Evolutionary conservation across 148 eudicot species (phyloP).

Genomic region (Camellia lanceoleosa): DNA sequence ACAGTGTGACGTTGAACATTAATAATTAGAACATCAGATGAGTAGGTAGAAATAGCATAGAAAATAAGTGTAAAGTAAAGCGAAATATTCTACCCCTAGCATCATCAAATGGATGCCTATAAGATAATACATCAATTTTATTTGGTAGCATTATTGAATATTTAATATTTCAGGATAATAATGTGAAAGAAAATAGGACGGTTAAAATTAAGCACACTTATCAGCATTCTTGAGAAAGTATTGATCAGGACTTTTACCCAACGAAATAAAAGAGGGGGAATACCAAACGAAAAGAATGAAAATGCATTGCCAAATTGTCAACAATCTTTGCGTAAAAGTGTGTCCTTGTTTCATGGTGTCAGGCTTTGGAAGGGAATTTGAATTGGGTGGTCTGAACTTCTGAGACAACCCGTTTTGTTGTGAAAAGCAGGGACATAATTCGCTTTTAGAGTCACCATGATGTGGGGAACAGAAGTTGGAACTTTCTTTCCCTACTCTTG

Average conservation of each 20-base stretch:
- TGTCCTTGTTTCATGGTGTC: neutral
- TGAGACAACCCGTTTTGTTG: too few relatives aligned
- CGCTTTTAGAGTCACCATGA: too few relatives aligned
- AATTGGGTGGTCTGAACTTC: too few relatives aligned
- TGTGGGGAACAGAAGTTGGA: too few relatives aligned
- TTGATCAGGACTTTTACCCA: neutral
- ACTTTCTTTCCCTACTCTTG: too few relatives aligned
- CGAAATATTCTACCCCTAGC: neutral
- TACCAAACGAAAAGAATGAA: neutral
- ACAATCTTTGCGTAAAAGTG: neutral
- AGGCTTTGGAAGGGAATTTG: too few relatives aligned
- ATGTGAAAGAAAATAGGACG: neutral
- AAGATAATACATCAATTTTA: neutral
- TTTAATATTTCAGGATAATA: neutral
- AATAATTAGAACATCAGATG: neutral
- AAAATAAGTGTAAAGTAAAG: neutral
- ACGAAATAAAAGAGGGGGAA: neutral
- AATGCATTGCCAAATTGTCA: neutral
- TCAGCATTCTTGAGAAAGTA: neutral
- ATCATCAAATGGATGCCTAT: neutral
- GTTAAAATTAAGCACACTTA: neutral
- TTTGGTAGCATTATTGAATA: neutral
- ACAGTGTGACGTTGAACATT: neutral
- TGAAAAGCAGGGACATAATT: too few relatives aligned
- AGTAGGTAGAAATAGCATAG: neutral